A percentile compares a stretch with the other conserved stretches of the same genome.
Conservation (phyloP, 257 asterid genomes). For the Coffea eugenioides region DNA sequence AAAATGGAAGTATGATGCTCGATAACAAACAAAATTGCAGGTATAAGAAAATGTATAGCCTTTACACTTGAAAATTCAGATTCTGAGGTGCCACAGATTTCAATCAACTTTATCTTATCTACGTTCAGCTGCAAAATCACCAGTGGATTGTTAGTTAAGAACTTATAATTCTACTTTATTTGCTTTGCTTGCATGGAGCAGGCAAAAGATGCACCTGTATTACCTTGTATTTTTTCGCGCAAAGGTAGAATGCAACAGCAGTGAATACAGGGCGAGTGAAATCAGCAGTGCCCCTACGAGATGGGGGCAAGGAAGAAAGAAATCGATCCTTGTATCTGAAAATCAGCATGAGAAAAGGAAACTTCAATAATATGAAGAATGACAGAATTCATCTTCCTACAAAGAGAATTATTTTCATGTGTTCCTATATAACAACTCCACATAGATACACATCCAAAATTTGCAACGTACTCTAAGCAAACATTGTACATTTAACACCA, state of each 20-base stretch:
- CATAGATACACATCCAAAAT: not conserved
- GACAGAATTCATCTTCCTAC: not conserved
- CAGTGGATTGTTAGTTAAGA: not conserved
- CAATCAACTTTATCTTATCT: slow-evolving; percentile 75
- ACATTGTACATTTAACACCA: not conserved
- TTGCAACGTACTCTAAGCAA: not conserved
- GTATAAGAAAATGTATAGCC: slow-evolving; percentile 12
- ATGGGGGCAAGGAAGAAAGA: slow-evolving; percentile 77
- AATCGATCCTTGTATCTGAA: slow-evolving; percentile 78
- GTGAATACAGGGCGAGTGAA: slow-evolving; percentile 82
- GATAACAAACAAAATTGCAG: not conserved
- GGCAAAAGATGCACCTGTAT: slow-evolving; percentile 5
- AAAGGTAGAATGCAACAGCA: slow-evolving; percentile 76
- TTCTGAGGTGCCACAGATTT: slow-evolving; percentile 87
- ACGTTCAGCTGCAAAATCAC: slow-evolving; percentile 65
- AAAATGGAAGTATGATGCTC: not conserved
- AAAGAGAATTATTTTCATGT: too few species aligned
- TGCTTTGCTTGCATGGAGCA: not conserved
- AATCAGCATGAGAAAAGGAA: not conserved
- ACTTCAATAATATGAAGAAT: not conserved
- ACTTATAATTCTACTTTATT: not conserved
- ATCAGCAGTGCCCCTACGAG: slow-evolving; percentile 80
- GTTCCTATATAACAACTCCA: not conserved
- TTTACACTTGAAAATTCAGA: slow-evolving; percentile 76
- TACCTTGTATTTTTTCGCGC: slow-evolving; percentile 85